Base-by-base conservation (phyloP, 305 asterid genomes). In the Solanum hybrid region DNA sequence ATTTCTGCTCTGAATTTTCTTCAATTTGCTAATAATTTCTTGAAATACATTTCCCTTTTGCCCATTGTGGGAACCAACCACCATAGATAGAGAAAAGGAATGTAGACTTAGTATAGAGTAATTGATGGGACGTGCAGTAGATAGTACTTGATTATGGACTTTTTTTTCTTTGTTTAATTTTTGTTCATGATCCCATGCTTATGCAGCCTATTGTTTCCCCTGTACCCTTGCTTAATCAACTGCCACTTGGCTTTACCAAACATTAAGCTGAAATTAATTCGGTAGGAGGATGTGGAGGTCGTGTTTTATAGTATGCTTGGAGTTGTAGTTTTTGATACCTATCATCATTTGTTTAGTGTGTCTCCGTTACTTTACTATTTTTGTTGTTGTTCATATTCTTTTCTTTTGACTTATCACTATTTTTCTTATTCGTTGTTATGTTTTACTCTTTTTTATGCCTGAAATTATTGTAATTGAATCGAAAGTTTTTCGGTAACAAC, bases 121-220 rank as follows among this genome's bases (percentile, higher is more conserved):
- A 36, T 82, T 27, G 87, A 45, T 82, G 87, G 73, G 87, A 82
- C 87, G 87, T 82, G 85, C 85, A n/a, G 26, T 80, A 38, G 35
- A 79, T 12, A 66, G 64, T 79, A 38, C 86, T 80, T 80, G 35
- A 38, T 80, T 34, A 76, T 31, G 35, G 78, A 27, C 10, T 35
- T 35, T 6, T 36, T 78, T 79, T 22, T 5, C 5, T 78, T 0
- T 22, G 40, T 36, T 35, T 22, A 3, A 10, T 78, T 13, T n/a
- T 12, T 7, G 22, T 15, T 4, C 32, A 24, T 80, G 38, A 40
- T 81, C 71, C 24, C 4, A 9, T 81, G 87, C 37, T 42, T 81
- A 10, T 42, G 38, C 56, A 17, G 17, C 15, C 71, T 81, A 42
- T 0, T 9, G 36, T 7, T 42, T 27, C 10, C 72, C 87, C 87